These are phyloP conservation scores for Blastomyces silverae DNA, from an alignment of 2,329 filamentous ascomycete genomes.

Conservation along the genomic window DNA sequence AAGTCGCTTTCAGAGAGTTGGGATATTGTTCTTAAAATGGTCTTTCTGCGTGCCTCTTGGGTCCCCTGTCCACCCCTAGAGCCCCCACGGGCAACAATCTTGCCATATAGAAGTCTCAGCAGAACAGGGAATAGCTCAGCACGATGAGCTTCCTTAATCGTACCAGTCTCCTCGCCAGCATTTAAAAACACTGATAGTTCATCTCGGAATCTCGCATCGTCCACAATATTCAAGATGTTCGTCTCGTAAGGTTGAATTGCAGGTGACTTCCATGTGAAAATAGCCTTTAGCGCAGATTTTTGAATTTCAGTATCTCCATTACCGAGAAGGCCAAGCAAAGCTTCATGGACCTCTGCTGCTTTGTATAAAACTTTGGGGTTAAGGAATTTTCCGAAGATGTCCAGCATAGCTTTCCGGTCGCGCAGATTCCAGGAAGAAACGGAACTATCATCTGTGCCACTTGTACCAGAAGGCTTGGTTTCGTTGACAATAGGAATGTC, in stretches of 20 bases:
- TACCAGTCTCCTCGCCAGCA: constrained; percentile 55
- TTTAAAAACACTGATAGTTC: constrained; percentile 86
- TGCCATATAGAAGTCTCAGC: constrained; percentile 79
- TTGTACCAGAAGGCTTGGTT: constrained; percentile 25
- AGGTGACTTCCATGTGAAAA: constrained; percentile 82
- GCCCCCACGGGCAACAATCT: constrained; percentile 75
- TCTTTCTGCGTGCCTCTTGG: constrained; percentile 68
- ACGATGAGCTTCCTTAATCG: constrained; percentile 68
- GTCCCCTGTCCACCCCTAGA: constrained; percentile 69
- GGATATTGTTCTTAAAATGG: constrained; percentile 68
- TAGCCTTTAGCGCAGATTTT: constrained; percentile 71
- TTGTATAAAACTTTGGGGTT: constrained; percentile 82
- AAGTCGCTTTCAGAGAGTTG: constrained; percentile 68
- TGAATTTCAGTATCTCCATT: constrained; percentile 91
- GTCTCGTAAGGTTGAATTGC: constrained; percentile 73
- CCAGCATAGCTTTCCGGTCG: constrained; percentile 77
- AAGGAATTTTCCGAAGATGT: constrained; percentile 72
- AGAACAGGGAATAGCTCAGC: constrained; percentile 73
- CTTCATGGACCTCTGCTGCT: constrained; percentile 65
- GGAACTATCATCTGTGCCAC: constrained; percentile 22
- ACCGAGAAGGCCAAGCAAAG: constrained; percentile 66
- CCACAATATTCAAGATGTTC: constrained; percentile 75
- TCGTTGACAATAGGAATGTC: constrained; percentile 28
- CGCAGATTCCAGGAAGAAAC: constrained; percentile 39
- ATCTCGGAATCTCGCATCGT: constrained; percentile 86